Evolutionary conservation across 148 eudicot species (phyloP).

Genomic region (Vaccinium corymbosum): DNA sequence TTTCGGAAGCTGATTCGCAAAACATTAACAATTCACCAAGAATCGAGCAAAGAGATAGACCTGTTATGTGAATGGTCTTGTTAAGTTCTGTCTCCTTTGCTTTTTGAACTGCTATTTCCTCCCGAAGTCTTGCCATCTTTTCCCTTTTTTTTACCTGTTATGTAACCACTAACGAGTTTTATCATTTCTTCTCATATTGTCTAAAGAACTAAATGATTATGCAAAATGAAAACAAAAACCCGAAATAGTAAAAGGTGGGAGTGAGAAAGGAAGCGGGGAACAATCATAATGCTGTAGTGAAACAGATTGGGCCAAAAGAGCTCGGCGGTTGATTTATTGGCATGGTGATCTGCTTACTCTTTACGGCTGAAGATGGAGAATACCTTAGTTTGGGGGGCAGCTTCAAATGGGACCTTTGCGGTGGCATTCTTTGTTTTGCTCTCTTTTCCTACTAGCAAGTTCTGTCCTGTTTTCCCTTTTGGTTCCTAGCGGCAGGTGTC

Average conservation of each 20-base stretch:
- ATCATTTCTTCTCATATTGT: not conserved
- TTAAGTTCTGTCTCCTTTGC: constrained; percentile 94
- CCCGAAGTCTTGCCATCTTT: constrained; percentile 84
- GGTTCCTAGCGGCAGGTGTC: too few species aligned
- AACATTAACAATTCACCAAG: not conserved
- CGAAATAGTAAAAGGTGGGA: not conserved
- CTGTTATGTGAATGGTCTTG: constrained; percentile 89
- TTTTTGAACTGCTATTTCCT: constrained; percentile 91
- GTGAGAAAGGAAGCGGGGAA: not conserved
- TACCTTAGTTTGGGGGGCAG: not conserved
- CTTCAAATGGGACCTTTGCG: not conserved
- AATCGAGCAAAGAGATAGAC: constrained; percentile 20
- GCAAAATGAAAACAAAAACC: not conserved
- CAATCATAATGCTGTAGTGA: not conserved
- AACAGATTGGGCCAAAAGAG: not conserved
- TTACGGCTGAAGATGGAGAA: not conserved
- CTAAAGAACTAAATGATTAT: not conserved
- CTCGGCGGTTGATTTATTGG: not conserved
- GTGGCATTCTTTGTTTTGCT: not conserved
- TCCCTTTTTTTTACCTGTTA: constrained; percentile 82
- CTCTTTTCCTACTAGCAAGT: not conserved
- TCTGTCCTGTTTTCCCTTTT: not conserved
- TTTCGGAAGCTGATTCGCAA: not conserved
- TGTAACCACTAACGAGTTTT: constrained; percentile 9
- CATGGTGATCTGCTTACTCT: not conserved